Base-by-base conservation (phyloP, 306 rosid species). In the Carpinus fangiana region DNA sequence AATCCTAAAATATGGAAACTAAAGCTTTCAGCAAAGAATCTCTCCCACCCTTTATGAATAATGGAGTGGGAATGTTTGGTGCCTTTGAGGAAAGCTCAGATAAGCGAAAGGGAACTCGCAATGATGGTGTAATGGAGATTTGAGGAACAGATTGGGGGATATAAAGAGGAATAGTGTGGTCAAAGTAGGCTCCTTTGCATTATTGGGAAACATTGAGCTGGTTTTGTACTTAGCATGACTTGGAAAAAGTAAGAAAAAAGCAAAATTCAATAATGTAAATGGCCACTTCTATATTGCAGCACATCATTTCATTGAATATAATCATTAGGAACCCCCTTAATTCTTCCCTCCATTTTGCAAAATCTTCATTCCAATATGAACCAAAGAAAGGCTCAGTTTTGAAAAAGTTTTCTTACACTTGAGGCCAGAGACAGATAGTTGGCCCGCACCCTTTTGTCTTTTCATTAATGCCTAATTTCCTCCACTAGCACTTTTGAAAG, bases 161-260 rank as follows among this genome's bases (percentile, higher is more conserved):
- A 57, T 65, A 65, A 76, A 70, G 73, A 41, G 73, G 73, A 61
- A 79, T 73, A 2, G 76, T 73, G 76, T 77, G 77, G 97, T 87
- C 95, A 92, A 90, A 77, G 59, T 45, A 72, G 48, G 60, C 47
- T 48, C 47, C 73, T 81, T 78, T 70, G 92, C 86, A 87, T 90
- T 90, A 89, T 92, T 90, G 87, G 79, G 84, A 85, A 90, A 86
- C 92, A 90, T 79, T 84, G 89, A 88, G 93, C 84, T 87, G 81
- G 91, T 84, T 87, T 79, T 81, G 94, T 90, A 92, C 93, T 87
- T 90, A 21, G 75, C 87, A 80, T 79, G 77, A 79, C 78, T 64
- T 28, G 41, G 4, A 13, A 76, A 77, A 80, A 57, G 26, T 23
- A 4, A 50, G 75, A 55, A 20, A 73, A 85, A 82, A 75, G 82